Evolutionary conservation across 1,284 basidiomycete species (phyloP), one percentile per base, ranked within the genome.

Genomic region (Ceratobasidium sp.): DNA sequence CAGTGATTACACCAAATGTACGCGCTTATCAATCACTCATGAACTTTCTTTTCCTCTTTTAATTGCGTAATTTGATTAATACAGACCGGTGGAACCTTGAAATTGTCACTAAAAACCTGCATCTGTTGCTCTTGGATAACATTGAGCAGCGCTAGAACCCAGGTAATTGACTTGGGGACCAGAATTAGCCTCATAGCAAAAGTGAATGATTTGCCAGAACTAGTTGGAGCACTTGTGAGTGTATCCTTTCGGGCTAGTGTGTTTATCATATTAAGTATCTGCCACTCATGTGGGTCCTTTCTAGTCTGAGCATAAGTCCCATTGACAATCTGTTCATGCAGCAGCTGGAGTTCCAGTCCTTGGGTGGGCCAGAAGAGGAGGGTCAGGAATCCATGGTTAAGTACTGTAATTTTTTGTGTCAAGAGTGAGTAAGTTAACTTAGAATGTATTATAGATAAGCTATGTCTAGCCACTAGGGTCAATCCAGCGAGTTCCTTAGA

Each of bases 41-140:
- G n/a, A n/a, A 67, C 64, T 49, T 12, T 26, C 42, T 44, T 67
- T 26, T 49, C 44, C 12, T 26, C 46, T 15, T 13, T 23, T 7
- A n/a, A 40, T 2, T 51, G 6, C 18, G 64, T 67, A 46, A 4
- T 67, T 26, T 15, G 33, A 67, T 67, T 67, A 2, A 67, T 39
- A 51, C 64, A 46, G 4, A 67, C 4, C 13, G 64, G 13, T 3
- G 39, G 23, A 15, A 68, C 49, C 3, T 23, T 26, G 46, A 44
- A 68, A 3, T 53, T 53, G 15, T 68, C n/a, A n/a, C n/a, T 68
- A 39, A 68, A 68, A 3, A 13, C 18, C 4, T 26, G 15, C 28
- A 68, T 53, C n/a, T 68, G 46, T 49, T 68, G 66, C 44, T 68
- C 66, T 18, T 53, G 66, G n/a, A 51, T 68, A 20, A 51, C 23